These are phyloP conservation scores for Plectosphaerella plurivora DNA, from an alignment of 2,329 filamentous ascomycete species.

Conservation along the genomic window DNA sequence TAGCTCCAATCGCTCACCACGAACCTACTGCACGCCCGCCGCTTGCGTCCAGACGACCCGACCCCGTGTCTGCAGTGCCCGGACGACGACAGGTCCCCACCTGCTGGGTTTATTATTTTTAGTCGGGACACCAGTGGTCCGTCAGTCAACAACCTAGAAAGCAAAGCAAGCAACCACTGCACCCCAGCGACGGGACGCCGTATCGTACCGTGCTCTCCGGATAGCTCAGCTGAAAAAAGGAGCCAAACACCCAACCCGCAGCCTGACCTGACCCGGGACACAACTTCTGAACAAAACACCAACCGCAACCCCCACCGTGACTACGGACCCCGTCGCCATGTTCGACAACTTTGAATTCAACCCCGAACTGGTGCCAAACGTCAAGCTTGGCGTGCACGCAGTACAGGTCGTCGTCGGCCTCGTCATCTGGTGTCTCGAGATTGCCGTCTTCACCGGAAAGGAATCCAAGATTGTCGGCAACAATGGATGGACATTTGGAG, in stretches of 20 bases:
- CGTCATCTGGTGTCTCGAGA: conserved; percentile 54
- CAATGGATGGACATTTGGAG: conserved; percentile 59
- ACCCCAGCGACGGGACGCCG: neutral
- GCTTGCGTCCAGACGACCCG: too few relatives aligned
- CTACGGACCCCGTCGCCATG: conserved; percentile 23
- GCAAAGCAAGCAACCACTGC: too few relatives aligned
- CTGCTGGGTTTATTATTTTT: too few relatives aligned
- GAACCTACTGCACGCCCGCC: too few relatives aligned
- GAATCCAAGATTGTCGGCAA: conserved; percentile 48
- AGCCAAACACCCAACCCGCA: conserved; percentile 9
- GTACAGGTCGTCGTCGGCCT: conserved; percentile 50
- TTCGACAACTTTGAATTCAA: conserved; percentile 46
- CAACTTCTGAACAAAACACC: neutral
- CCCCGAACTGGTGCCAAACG: conserved; percentile 46
- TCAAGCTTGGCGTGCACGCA: conserved; percentile 55
- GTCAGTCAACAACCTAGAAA: too few relatives aligned
- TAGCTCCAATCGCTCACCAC: too few relatives aligned
- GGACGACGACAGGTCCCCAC: too few relatives aligned
- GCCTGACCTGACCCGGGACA: conserved; percentile 4
- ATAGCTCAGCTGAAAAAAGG: conserved; percentile 2
- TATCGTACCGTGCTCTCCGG: neutral
- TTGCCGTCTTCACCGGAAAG: conserved; percentile 50
- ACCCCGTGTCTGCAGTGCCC: too few relatives aligned
- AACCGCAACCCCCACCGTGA: neutral
- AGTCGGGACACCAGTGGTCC: too few relatives aligned